Conservation (phyloP, 192 early-diverging fungal species). For the Linnemannia hyalina region DNA sequence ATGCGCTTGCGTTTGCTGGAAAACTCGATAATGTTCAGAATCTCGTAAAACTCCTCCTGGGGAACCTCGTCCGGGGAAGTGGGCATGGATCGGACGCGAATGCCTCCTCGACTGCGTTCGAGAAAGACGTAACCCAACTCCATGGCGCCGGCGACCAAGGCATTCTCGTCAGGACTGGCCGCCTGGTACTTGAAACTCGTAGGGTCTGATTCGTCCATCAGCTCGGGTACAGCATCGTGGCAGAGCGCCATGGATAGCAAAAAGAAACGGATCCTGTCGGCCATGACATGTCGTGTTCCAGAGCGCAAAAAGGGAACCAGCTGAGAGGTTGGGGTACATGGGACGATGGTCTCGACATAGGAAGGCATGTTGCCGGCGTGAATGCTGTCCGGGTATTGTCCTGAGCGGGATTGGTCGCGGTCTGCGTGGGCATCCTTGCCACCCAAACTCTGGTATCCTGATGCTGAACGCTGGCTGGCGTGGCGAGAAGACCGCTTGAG, state of each 20-base stretch:
- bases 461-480: slow-evolving; percentile 17
- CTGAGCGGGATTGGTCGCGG: slow-evolving; percentile 10
- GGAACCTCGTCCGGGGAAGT: slow-evolving; percentile 14
- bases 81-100: slow-evolving; percentile 32
- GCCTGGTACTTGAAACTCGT: slow-evolving; percentile 81
- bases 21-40: slow-evolving; percentile 89
- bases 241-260: slow-evolving; percentile 83
- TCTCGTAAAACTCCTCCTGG: slow-evolving; percentile 59
- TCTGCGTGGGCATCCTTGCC: neutral
- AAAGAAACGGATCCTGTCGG: slow-evolving; percentile 72
- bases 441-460: slow-evolving; percentile 46
- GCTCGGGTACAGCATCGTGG: slow-evolving; percentile 85
- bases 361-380: slow-evolving; percentile 46
- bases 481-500: slow-evolving; percentile 27
- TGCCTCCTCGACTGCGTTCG: slow-evolving; percentile 66
- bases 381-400: slow-evolving; percentile 31
- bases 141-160: slow-evolving; percentile 82
- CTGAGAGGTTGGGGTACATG: slow-evolving; percentile 55
- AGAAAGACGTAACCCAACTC: slow-evolving; percentile 80
- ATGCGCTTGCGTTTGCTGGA: slow-evolving; percentile 90
- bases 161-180: slow-evolving; percentile 88
- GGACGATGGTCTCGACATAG: slow-evolving; percentile 45
- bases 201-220: slow-evolving; percentile 66
- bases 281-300: slow-evolving; percentile 55
- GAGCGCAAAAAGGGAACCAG: slow-evolving; percentile 41